Conservation (phyloP, 169 alveolate species). For the Plasmodium vinckei region DNA sequence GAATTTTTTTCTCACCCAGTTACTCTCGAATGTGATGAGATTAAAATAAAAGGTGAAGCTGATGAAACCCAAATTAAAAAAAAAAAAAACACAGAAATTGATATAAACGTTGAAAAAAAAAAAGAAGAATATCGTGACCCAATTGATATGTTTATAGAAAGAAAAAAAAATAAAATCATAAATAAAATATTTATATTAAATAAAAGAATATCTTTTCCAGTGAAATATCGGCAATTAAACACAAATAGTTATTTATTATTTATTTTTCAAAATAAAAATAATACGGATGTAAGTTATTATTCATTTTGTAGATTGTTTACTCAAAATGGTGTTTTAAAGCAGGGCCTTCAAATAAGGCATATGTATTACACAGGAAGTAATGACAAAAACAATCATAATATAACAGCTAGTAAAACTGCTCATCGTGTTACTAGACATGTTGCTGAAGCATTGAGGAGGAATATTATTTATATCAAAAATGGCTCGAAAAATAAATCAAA, state of each 20-base stretch:
- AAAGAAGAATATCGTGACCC: not conserved
- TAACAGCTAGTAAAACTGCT: too few species aligned
- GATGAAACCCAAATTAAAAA: not conserved
- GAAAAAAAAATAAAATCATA: not conserved
- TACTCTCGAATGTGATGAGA: not conserved
- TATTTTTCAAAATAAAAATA: slow-evolving; percentile 13
- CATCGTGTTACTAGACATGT: not conserved
- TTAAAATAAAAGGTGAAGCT: not conserved
- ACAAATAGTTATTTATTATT: slow-evolving; percentile 21
- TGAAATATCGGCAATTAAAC: slow-evolving; percentile 25
- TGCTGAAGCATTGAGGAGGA: slow-evolving; percentile 26
- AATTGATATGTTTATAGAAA: not conserved
- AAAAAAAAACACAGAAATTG: not conserved
- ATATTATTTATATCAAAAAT: not conserved
- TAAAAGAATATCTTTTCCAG: slow-evolving; percentile 4
- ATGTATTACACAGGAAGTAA: slow-evolving; percentile 10
- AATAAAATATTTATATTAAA: slow-evolving; percentile 21
- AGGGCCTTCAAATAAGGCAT: slow-evolving; percentile 53
- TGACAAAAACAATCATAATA: not conserved
- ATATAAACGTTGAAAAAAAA: not conserved
- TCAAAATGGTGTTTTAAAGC: slow-evolving; percentile 16
- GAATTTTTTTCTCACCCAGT: slow-evolving; percentile 46
- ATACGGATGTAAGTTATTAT: not conserved
- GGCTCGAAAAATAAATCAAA: too few species aligned
- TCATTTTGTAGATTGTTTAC: slow-evolving; percentile 22